Base-by-base conservation (phyloP, 345 rosid species). In the Isatis tinctoria region DNA sequence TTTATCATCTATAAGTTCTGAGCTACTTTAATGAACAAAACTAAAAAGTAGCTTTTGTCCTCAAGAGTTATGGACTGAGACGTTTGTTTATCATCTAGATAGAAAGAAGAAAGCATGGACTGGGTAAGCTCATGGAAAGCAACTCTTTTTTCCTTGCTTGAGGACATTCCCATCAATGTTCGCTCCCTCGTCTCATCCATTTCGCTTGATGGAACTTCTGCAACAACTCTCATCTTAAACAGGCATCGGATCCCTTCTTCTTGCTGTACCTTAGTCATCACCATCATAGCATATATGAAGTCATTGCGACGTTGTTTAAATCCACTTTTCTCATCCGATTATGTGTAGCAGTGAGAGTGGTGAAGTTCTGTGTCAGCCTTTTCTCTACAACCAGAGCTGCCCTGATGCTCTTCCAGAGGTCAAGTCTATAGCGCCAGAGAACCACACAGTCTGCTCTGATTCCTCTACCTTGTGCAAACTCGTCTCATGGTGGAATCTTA, bases 401-500 rank as follows among this genome's bases (percentile, higher is more conserved):
- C 81, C 85, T 13, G 91, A 91, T 77, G 93, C 96, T 40, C 82
- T 94, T 67, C 88, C 87, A 2, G 65, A 60, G 52, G 90, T 89
- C 8, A 88, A 84, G 82, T 88, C 95, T 35, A 81, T 91, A 60
- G 96, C 96, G 56, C 97, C 98, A 26, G 70, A 41, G n/a, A 91
- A 86, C 85, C 98, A 91, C 72, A 91, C 97, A 0, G 97, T 94
- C 59, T 91, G 97, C 83, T 86, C 97, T 9, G 91, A 84, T 61
- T 82, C 97, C 18, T 94, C 97, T 47, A 91, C 96, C 43, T 77
- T 94, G 33, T 94, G 98, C 84, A 94, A 94, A 77, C 97, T 91
- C 20, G 90, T 91, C 36, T 87, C 95, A 3, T 91, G 98, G 97
- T 94, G 98, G 97, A 87, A 82, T 56, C 75, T 32, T 22, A 71